Evolutionary conservation across 106 monocot species (phyloP).

Genomic region (Iris macrosiphon): DNA sequence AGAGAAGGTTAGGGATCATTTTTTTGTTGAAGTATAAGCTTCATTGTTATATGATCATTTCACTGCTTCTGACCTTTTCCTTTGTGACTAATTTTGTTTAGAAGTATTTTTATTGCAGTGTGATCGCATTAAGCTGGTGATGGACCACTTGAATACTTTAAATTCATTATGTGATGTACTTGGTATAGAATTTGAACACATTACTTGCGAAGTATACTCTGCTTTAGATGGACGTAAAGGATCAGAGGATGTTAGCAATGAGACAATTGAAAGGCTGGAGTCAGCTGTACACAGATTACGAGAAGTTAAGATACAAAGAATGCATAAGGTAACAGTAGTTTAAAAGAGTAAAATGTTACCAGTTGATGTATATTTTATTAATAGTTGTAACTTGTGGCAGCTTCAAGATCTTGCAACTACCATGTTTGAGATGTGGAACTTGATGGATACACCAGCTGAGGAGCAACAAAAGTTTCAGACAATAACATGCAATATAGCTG

Average conservation of each 20-base stretch:
- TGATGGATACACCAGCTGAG: slow-evolving; percentile 80
- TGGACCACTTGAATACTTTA: slow-evolving; percentile 32
- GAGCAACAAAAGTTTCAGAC: slow-evolving; percentile 64
- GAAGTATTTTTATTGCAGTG: slow-evolving; percentile 20
- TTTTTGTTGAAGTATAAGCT: too few species aligned
- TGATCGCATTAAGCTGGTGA: slow-evolving; percentile 38
- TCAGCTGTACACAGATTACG: slow-evolving; percentile 33
- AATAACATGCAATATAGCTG: slow-evolving; percentile 71
- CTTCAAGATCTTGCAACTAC: slow-evolving; percentile 71
- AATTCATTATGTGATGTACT: slow-evolving; percentile 47
- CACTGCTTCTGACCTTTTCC: too few species aligned
- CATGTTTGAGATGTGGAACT: slow-evolving; percentile 67
- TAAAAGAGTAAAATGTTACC: background rate
- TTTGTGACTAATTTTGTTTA: too few species aligned
- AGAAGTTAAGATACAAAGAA: slow-evolving; percentile 54
- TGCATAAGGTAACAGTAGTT: slow-evolving; percentile 51
- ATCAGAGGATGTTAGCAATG: slow-evolving; percentile 35
- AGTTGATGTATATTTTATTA: background rate
- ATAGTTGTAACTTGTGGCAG: slow-evolving; percentile 24
- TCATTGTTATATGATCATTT: too few species aligned
- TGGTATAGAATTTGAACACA: slow-evolving; percentile 51
- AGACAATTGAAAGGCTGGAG: slow-evolving; percentile 38
- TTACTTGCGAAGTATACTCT: slow-evolving; percentile 28
- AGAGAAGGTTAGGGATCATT: slow-evolving; percentile 79
- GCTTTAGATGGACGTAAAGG: slow-evolving; percentile 31